phyloP scores from a whole-genome alignment of 2,329 filamentous ascomycete genomes.

The Fusarium coicis region DNA sequence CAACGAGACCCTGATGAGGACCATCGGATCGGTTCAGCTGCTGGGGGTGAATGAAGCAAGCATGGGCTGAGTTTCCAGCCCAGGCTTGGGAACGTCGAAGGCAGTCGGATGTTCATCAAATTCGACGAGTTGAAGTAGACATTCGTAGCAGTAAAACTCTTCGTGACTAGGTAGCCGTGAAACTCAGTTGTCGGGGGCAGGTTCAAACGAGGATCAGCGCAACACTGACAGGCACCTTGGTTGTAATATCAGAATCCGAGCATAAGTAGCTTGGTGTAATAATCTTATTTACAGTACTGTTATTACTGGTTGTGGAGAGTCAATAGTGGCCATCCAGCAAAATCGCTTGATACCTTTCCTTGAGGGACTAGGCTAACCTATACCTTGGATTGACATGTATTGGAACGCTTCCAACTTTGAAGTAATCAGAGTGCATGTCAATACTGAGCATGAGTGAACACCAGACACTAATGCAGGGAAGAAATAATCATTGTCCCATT shows the following conservation, averaged over 20 bases:
- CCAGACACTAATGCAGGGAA: not conserved
- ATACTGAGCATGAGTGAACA: not conserved
- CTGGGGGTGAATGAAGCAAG: not conserved
- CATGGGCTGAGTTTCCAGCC: not conserved
- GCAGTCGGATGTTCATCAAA: conserved; percentile 12
- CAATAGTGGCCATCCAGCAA: not conserved
- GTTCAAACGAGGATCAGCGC: too few relatives aligned
- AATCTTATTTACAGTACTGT: not conserved
- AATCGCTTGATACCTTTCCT: not conserved
- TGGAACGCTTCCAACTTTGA: not conserved
- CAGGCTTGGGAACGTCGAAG: not conserved
- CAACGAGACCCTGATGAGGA: conserved; percentile 77
- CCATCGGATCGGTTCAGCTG: conserved; percentile 17
- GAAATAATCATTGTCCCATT: not conserved
- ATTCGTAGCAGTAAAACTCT: not conserved
- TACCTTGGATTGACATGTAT: not conserved
- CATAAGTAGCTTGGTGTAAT: not conserved
- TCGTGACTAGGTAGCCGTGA: not conserved
- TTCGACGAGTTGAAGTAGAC: not conserved
- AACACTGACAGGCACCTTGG: not conserved
- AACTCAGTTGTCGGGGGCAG: not conserved
- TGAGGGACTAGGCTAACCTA: not conserved
- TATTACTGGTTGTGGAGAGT: not conserved
- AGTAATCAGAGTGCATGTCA: not conserved
- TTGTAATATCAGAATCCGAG: not conserved